Evolutionary conservation across 2,329 filamentous ascomycete genomes (phyloP), one percentile per base, ranked within the genome.

Genomic region (Aspergillus ibericus): DNA sequence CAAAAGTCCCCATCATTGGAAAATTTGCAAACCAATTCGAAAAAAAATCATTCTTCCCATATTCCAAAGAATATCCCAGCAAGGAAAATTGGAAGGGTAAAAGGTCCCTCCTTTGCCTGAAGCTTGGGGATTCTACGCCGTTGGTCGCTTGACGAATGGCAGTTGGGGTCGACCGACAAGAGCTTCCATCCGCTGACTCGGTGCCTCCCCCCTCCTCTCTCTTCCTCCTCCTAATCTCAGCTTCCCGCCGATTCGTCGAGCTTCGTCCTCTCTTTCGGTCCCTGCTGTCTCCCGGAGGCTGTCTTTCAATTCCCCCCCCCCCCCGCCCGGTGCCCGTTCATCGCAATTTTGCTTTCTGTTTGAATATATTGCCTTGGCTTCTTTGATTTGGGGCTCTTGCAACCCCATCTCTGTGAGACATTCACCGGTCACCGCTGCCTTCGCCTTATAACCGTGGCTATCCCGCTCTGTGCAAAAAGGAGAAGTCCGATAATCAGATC

Each of bases 161-260:
- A 61, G 44, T 60, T 63, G 60, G 63, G 64, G 61, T 64, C 57
- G 55, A 60, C 59, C 62, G 61, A 61, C 62, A 60, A 62, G 58
- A 61, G 59, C 61, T 63, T 56, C 61, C 61, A 64, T 65, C 65
- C 63, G 60, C 64, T 64, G 60, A 64, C 60, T 64, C 56, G 60
- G 63, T 64, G 54, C 49, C 59, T 63, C 51, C 61, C 60, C 60
- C 59, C 63, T 60, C 58, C 64, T 61, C 62, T 56, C 61, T 61
- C 60, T 57, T 58, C 56, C 48, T 65, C 55, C 56, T 56, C 27
- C 56, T 55, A 56, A 48, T 50, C 52, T 51, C 51, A 36, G 53
- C 46, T 55, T 48, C 59, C 56, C 47, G 53, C 47, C 52, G 51
- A 55, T 55, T 52, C 57, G 40, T 61, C 56, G 27, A 62, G 59